Conservation (phyloP, 106 monocot genomes). For the Apostasia ramifera region DNA sequence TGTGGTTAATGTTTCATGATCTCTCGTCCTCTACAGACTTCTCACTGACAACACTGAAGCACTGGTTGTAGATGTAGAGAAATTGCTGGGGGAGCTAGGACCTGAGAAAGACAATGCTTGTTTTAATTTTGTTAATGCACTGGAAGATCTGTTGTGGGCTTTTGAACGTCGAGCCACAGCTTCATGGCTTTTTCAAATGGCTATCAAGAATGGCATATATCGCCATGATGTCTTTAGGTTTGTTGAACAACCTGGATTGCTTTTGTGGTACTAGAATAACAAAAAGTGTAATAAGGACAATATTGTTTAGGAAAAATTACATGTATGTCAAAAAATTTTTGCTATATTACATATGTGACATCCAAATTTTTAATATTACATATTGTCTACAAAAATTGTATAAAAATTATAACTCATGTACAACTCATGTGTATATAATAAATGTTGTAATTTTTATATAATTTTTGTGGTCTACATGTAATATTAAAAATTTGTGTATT, state of each 20-base stretch:
- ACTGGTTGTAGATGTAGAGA: conserved; percentile 52
- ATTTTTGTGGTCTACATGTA: too few species aligned
- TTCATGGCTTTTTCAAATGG: conserved; percentile 91
- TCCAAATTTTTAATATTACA: too few species aligned
- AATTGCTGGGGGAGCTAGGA: conserved; percentile 51
- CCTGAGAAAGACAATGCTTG: conserved; percentile 68
- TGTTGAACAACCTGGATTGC: background rate
- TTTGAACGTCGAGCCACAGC: conserved; percentile 90
- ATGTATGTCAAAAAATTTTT: too few species aligned
- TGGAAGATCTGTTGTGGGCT: conserved; percentile 93
- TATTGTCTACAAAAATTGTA: too few species aligned
- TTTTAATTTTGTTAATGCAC: conserved; percentile 91
- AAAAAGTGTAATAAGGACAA: too few species aligned
- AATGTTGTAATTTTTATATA: too few species aligned
- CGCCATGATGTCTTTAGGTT: conserved; percentile 76
- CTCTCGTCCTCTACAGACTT: conserved; percentile 40
- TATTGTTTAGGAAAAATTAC: too few species aligned
- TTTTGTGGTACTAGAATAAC: too few species aligned
- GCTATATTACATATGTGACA: too few species aligned
- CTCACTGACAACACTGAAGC: conserved; percentile 50
- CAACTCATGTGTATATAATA: too few species aligned
- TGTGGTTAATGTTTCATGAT: background rate
- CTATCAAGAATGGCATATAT: conserved; percentile 69
- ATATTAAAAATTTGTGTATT: too few species aligned
- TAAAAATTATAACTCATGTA: too few species aligned